Conservation (phyloP, 768 basidiomycete genomes). For the Candolleomyces aberdarensis region DNA sequence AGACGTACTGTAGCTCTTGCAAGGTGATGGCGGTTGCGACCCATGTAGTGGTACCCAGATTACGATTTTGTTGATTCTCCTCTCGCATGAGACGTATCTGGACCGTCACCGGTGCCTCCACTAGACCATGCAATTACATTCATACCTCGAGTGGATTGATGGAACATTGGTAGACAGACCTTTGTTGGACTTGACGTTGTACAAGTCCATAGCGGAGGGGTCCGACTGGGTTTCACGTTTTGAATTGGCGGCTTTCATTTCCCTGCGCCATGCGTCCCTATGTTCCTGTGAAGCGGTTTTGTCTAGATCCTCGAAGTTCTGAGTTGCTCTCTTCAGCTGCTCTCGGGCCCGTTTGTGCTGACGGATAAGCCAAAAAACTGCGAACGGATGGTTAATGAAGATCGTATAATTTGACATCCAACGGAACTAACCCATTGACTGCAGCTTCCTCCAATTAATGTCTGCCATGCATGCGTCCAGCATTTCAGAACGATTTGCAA, state of each 20-base stretch:
- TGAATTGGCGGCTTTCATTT: neutral
- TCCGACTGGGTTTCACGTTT: neutral
- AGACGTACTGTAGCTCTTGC: neutral
- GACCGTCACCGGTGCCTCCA: neutral
- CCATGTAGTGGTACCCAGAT: neutral
- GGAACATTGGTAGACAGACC: neutral
- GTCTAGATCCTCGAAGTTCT: neutral
- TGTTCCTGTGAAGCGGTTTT: neutral
- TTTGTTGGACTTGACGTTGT: neutral
- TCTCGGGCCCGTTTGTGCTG: neutral
- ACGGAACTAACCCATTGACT: conserved; percentile 11
- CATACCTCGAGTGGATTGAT: neutral
- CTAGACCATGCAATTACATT: neutral
- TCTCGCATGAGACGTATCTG: neutral
- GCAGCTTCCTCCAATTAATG: conserved; percentile 22
- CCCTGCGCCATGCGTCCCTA: neutral
- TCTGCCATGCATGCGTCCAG: conserved; percentile 22
- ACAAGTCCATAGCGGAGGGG: neutral
- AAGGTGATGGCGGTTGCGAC: neutral
- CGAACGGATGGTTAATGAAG: neutral
- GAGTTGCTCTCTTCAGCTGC: neutral
- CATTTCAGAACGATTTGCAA: conserved; percentile 13
- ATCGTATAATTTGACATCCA: no score
- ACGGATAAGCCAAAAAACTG: neutral
- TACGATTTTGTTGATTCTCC: neutral